phyloP scores from a whole-genome alignment of 2,329 filamentous ascomycete species.

The Colletotrichum salicis region DNA sequence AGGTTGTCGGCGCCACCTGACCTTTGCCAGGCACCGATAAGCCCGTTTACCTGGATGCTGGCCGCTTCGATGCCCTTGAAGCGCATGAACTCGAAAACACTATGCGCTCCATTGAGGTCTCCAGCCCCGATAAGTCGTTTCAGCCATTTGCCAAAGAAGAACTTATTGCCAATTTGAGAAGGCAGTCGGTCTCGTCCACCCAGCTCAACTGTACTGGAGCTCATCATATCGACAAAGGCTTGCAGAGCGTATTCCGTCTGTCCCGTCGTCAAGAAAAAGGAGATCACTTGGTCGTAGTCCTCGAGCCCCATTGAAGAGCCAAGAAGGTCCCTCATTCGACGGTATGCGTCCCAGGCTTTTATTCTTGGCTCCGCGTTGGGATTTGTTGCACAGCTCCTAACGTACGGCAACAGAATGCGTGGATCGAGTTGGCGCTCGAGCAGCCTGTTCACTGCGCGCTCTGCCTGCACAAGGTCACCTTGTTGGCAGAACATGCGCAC shows the following conservation, averaged over 20 bases:
- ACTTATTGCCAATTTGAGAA: conserved; percentile 72
- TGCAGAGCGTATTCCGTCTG: conserved; percentile 75
- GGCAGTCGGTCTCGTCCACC: conserved; percentile 56
- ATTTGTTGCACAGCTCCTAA: conserved; percentile 71
- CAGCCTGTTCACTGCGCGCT: conserved; percentile 65
- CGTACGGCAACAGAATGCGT: conserved; percentile 73
- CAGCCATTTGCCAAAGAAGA: conserved; percentile 90
- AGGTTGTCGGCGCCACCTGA: conserved; percentile 64
- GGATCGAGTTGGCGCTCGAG: conserved; percentile 61
- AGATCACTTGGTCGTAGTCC: conserved; percentile 81
- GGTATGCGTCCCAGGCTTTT: conserved; percentile 75
- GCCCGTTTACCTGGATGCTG: conserved; percentile 81
- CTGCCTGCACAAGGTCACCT: conserved; percentile 69
- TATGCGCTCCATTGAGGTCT: conserved; percentile 75
- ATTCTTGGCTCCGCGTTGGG: conserved; percentile 57
- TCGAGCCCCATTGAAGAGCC: conserved; percentile 71
- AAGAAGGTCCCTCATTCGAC: conserved; percentile 70
- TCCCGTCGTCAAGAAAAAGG: conserved; percentile 75
- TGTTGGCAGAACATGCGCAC: conserved; percentile 70
- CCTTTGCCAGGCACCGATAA: conserved; percentile 82
- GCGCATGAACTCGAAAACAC: conserved; percentile 81
- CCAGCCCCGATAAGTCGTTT: conserved; percentile 82
- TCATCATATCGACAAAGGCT: conserved; percentile 92
- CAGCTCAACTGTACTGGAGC: conserved; percentile 64
- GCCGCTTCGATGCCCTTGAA: conserved; percentile 74